These are phyloP conservation scores for Nepenthes mirabilis DNA, from an alignment of 148 eudicot genomes.

Conservation along the genomic window DNA sequence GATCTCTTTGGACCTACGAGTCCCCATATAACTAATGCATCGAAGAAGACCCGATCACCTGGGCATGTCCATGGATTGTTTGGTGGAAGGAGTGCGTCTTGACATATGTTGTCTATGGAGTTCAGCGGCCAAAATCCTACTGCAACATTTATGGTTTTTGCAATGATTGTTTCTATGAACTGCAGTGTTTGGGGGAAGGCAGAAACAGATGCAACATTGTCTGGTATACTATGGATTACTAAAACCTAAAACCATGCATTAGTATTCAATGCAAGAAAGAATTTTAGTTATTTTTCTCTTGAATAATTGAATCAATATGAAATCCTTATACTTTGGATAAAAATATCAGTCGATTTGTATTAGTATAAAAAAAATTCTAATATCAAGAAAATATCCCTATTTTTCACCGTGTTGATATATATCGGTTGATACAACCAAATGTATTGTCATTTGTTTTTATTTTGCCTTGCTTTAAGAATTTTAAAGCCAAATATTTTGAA, in stretches of 20 bases:
- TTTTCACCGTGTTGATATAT: too few relatives aligned
- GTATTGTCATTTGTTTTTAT: too few relatives aligned
- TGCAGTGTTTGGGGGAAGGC: constrained; percentile 13
- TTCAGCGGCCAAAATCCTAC: constrained; percentile 88
- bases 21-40: constrained; percentile 98
- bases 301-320: too few relatives aligned
- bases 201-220: constrained; percentile 4
- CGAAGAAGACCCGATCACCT: constrained; percentile 76
- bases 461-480: too few relatives aligned
- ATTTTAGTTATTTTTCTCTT: neutral
- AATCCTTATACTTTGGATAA: too few relatives aligned
- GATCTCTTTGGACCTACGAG: constrained; percentile 84
- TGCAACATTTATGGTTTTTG: constrained; percentile 68
- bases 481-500: too few relatives aligned
- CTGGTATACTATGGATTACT: neutral
- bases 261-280: neutral
- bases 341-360: too few relatives aligned
- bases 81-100: constrained; percentile 63
- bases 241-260: neutral
- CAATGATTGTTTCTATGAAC: constrained; percentile 91
- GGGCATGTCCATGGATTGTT: constrained; percentile 98
- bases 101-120: constrained; percentile 67
- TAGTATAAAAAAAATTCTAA: too few relatives aligned
- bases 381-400: too few relatives aligned
- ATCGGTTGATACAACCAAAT: too few relatives aligned